Evolutionary conservation across 2,329 filamentous ascomycete genomes (phyloP), one percentile per base, ranked within the genome.

Genomic region (Scedosporium apiospermum): DNA sequence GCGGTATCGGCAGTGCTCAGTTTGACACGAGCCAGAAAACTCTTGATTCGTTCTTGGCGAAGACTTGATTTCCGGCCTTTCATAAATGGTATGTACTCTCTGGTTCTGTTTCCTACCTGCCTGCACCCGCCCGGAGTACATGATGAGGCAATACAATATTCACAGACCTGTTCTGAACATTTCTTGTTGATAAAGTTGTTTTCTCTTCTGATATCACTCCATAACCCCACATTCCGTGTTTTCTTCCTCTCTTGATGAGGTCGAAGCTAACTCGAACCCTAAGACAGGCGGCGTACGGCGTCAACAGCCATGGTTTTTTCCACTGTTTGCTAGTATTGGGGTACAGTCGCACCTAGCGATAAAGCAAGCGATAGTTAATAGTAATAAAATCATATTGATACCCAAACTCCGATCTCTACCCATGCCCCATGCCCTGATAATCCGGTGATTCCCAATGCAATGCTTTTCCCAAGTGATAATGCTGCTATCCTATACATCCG

Each of bases 151-250:
- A 74, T 77, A 71, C 77, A 82, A 79, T 78, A 77, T 83, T 88
- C 88, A 91, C 88, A 91, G 88, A 91, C 88, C 88, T 91, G 88
- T 88, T 88, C 88, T 82, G 87, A 91, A 88, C 76, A 71, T 70
- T 67, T 80, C 90, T 87, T 89, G 81, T 88, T 89, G 82, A 79
- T 73, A 78, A 77, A 77, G 85, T 87, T 84, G 85, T 87, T 85
- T 88, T 91, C 91, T 55, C 30, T 51, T 21, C 60, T 61, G 60
- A 61, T 42, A 53, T 87, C 88, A 88, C 88, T 91, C 86, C 90
- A 88, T 90, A 88, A 90, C 73, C 72, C 63, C 64, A 64, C 61
- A 62, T 70, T 34, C 63, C 66, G 57, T 41, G 60, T 66, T 64
- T 63, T 62, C 61, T 55, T 42, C 12, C 30, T 64, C 30, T 66